A percentile compares a stretch with the other conserved stretches of the same genome.
phyloP scores from a whole-genome alignment of 768 basidiomycete species.

The Nidularia sp. region DNA sequence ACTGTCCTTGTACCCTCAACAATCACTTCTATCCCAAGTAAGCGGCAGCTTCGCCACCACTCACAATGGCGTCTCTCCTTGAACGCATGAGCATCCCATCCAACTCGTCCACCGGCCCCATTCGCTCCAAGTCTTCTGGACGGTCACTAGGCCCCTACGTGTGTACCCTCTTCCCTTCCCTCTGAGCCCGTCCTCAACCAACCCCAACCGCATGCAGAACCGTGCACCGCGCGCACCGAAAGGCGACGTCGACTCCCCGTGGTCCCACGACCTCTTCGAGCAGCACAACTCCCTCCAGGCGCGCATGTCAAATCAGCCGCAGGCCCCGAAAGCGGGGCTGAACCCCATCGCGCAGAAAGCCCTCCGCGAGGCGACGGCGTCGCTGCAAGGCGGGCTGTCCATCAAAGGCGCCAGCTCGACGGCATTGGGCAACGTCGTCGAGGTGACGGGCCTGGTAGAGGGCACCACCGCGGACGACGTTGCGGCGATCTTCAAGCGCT shows the following conservation, averaged over 20 bases:
- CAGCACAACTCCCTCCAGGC: slow-evolving; percentile 57
- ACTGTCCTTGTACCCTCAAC: neutral
- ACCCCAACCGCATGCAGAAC: slow-evolving; percentile 30
- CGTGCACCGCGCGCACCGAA: slow-evolving; percentile 55
- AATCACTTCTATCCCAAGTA: neutral
- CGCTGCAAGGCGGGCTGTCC: slow-evolving; percentile 29
- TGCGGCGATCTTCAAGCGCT: slow-evolving; percentile 80
- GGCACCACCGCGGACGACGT: slow-evolving; percentile 85
- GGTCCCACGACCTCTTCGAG: slow-evolving; percentile 73
- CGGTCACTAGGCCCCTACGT: slow-evolving; percentile 51
- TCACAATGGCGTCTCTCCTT: slow-evolving; percentile 52
- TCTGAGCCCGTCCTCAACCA: slow-evolving; percentile 9
- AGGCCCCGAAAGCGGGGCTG: slow-evolving; percentile 48
- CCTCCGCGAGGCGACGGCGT: slow-evolving; percentile 52
- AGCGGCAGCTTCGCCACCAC: neutral
- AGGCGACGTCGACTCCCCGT: slow-evolving; percentile 60
- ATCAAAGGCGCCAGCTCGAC: slow-evolving; percentile 66
- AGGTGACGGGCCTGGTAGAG: slow-evolving; percentile 66
- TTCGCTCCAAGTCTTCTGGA: slow-evolving; percentile 36
- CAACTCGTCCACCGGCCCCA: slow-evolving; percentile 34
- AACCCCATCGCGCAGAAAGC: slow-evolving; percentile 54
- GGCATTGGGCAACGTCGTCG: slow-evolving; percentile 60
- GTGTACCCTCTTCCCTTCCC: slow-evolving; percentile 25
- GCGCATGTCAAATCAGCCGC: slow-evolving; percentile 43
- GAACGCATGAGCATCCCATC: slow-evolving; percentile 51